A percentile compares a stretch with the other conserved stretches of the same genome.
These are phyloP conservation scores for Neurospora terricola DNA, from an alignment of 495 filamentous ascomycete species.

Conservation along the genomic window DNA sequence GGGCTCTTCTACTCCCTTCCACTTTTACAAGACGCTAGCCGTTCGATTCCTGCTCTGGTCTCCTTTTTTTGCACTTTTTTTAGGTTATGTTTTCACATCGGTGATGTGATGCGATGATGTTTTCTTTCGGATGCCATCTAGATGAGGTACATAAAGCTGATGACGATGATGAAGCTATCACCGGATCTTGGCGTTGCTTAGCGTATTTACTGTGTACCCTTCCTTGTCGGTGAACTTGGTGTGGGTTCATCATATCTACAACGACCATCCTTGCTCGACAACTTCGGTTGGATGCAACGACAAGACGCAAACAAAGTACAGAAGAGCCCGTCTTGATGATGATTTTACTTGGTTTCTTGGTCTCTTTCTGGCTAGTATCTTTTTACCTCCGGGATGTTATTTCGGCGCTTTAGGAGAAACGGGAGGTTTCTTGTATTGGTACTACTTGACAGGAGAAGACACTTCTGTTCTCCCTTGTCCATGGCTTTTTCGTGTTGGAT, in stretches of 20 bases:
- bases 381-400: not conserved
- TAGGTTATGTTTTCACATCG: too few species aligned
- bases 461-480: not conserved
- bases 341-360: too few species aligned
- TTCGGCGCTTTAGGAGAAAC: not conserved
- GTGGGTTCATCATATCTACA: not conserved
- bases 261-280: not conserved
- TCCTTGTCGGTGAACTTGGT: not conserved
- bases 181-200: not conserved
- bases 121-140: too few species aligned
- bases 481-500: not conserved
- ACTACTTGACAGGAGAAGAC: not conserved
- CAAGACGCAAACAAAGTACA: too few species aligned
- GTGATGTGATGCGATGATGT: too few species aligned
- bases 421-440: not conserved
- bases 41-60: not conserved
- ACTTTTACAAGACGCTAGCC: not conserved
- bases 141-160: too few species aligned
- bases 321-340: too few species aligned
- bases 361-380: too few species aligned
- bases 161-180: not conserved
- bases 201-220: not conserved
- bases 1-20: not conserved
- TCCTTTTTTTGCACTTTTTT: not conserved
- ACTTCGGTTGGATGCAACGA: not conserved